Percentiles rank a stretch among this genome's conserved stretches.
Evolutionary conservation across 2,329 filamentous ascomycete genomes (phyloP).

Genomic region (Iodosphaeria phyllophila): DNA sequence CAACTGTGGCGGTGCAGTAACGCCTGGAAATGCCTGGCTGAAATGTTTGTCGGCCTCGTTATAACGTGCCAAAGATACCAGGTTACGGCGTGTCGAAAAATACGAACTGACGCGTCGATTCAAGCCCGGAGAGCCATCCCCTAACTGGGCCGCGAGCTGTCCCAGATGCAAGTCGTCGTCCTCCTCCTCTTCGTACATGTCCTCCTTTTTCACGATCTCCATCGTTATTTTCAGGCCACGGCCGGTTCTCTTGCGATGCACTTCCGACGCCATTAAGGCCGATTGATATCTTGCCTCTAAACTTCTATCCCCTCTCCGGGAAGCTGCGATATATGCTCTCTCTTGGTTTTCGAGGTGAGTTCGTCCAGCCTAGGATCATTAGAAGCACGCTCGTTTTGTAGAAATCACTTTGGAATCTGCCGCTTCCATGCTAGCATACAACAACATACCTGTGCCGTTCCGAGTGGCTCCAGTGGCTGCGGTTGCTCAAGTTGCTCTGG

Average conservation of each 20-base stretch:
- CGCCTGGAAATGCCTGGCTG: constrained; percentile 24
- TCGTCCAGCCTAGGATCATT: constrained; percentile 60
- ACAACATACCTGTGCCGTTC: no score
- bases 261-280: constrained; percentile 70
- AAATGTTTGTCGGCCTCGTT: constrained; percentile 28
- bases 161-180: constrained; percentile 56
- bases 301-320: constrained; percentile 68
- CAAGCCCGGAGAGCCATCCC: constrained; percentile 39
- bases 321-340: constrained; percentile 82
- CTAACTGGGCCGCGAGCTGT: constrained; percentile 41
- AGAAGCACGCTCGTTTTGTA: no score
- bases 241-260: constrained; percentile 76
- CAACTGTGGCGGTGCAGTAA: no score
- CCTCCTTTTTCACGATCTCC: constrained; percentile 73
- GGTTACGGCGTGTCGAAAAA: constrained; percentile 21
- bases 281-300: constrained; percentile 79
- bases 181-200: constrained; percentile 94
- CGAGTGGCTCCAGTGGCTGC: no score
- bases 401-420: no score
- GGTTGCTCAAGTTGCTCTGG: no score
- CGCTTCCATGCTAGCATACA: no score
- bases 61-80: constrained; percentile 22
- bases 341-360: constrained; percentile 72
- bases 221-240: constrained; percentile 66
- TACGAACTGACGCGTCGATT: constrained; percentile 38